Base-by-base conservation (phyloP, 768 basidiomycete genomes). In the Leccinum subgranulosum region DNA sequence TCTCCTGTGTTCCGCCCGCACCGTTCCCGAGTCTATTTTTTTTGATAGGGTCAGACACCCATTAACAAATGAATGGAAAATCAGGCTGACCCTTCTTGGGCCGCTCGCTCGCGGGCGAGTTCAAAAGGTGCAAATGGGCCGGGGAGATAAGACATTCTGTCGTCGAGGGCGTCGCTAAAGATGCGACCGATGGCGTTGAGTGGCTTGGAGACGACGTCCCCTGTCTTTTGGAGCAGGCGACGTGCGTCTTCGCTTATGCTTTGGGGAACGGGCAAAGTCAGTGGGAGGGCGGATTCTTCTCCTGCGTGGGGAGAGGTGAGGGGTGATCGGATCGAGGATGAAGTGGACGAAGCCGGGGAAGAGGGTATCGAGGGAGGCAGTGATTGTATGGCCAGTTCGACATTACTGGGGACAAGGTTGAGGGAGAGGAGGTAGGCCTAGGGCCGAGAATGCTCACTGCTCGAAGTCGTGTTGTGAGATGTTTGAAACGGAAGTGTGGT, bases 401-500 rank as follows among this genome's bases (percentile, higher is more conserved):
- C 84, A 58, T 86, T 85, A 21, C 78, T 80, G 54, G 28, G 31
- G 43, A 27, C 25, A n/a, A 53, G 34, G 17, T 46, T 61, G 53
- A 64, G 53, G 1, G 61, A 21, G 23, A 27, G 21, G 43, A 49
- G 50, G 29, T 60, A 53, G 31, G 17, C 34, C 12, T 25, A 4
- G 5, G 3, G 15, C 17, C 12, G n/a, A 33, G 62, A 49, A 61
- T 77, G 43, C 51, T 56, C 66, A 88, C 87, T 74, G 78, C 69
- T 98, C 97, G 58, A 99, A 99, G 60, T 98, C 93, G 46, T 90
- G 88, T 69, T 94, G 90, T 1, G 90, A 84, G 60, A 98, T 98
- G 64, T 91, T 88, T n/a, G 94, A 96, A 45, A 99, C 75, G 8
- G 91, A 90, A 0, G 93, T 88, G 57, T 95, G 91, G 69, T 98